Evolutionary conservation across 371 early-diverging fungal genomes (phyloP), one percentile per base, ranked within the genome.

Genomic region (Circinella minor): DNA sequence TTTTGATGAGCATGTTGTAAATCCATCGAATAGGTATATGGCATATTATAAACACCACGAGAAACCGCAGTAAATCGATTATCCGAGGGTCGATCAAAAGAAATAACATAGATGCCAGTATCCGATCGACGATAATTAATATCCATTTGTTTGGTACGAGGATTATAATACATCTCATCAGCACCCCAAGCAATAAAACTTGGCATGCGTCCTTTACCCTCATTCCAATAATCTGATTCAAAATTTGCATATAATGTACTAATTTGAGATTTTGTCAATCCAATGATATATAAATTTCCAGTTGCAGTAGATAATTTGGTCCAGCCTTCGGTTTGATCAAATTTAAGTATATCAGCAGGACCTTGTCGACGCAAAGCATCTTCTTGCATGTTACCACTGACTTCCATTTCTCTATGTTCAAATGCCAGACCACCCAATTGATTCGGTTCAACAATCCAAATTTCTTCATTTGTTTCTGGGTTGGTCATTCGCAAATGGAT

Each of bases 381-480:
- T 37, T 83, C 77, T 54, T 77, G 81, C 83, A 82, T 75, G 65
- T 81, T 73, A 71, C 87, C 79, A 68, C 65, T 69, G 4, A 82
- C 27, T 20, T 76, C 62, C 57, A 89, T 48, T 48, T 76, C 80
- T 55, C 80, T 66, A 62, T 90, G 88, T 18, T 82, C 78, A 63
- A 92, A 90, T 34, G 91, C 87, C 73, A 91, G 84, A 37, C 80
- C 78, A 3, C 89, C 88, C 7, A 82, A 70, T 15, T 74, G 64
- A 38, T 91, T 89, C 39, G 86, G 81, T 55, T 89, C 89, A 0
- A 90, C 79, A 59, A 93, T 77, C 94, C 92, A 92, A 2, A 92
- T 80, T 73, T 93, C 92, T n/a, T 80, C 78, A 0, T 68, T 74
- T 14, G 36, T 62, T 5, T 68, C 71, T 17, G 48, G 67, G 63